phyloP scores from a whole-genome alignment of 2,329 filamentous ascomycete genomes.

The Trichoderma koningii region DNA sequence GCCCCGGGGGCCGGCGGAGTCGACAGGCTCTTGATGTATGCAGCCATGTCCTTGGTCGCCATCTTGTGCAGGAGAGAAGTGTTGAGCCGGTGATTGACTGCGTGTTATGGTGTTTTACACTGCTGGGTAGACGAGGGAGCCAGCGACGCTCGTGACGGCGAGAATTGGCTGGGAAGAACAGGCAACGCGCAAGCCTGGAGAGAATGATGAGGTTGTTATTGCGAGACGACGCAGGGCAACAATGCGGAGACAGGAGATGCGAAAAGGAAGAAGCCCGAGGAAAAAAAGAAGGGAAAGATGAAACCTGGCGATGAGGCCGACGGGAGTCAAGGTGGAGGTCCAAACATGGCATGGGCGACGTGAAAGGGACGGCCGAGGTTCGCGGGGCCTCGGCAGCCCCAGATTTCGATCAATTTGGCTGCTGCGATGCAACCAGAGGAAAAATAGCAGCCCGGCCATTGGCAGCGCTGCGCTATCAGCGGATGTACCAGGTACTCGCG shows the following conservation, averaged over 20 bases:
- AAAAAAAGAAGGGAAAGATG: slow-evolving; percentile 8
- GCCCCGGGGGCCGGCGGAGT: slow-evolving; percentile 69
- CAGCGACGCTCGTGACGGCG: slow-evolving; percentile 14
- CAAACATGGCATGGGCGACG: slow-evolving; percentile 18
- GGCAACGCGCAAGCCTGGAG: background rate
- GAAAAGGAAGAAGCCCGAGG: background rate
- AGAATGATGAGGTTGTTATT: slow-evolving; percentile 9
- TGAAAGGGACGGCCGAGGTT: slow-evolving; percentile 29
- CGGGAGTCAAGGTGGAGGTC: slow-evolving; percentile 24
- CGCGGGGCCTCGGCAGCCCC: slow-evolving; percentile 30
- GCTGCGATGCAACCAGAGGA: background rate
- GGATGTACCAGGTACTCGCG: too few species aligned
- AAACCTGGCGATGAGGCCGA: slow-evolving; percentile 4
- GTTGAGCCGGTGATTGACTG: background rate
- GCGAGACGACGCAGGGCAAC: background rate
- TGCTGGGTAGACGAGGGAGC: background rate
- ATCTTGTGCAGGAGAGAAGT: slow-evolving; percentile 32
- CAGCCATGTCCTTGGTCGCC: slow-evolving; percentile 40
- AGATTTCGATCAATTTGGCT: slow-evolving; percentile 24
- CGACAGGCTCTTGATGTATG: slow-evolving; percentile 56
- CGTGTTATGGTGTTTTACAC: slow-evolving; percentile 1
- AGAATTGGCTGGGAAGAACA: slow-evolving; percentile 14
- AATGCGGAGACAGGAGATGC: too few species aligned
- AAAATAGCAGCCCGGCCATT: too few species aligned
- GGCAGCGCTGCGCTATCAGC: too few species aligned